phyloP scores from a whole-genome alignment of 2,329 filamentous ascomycete genomes.

The Chaetomium olivaceum region DNA sequence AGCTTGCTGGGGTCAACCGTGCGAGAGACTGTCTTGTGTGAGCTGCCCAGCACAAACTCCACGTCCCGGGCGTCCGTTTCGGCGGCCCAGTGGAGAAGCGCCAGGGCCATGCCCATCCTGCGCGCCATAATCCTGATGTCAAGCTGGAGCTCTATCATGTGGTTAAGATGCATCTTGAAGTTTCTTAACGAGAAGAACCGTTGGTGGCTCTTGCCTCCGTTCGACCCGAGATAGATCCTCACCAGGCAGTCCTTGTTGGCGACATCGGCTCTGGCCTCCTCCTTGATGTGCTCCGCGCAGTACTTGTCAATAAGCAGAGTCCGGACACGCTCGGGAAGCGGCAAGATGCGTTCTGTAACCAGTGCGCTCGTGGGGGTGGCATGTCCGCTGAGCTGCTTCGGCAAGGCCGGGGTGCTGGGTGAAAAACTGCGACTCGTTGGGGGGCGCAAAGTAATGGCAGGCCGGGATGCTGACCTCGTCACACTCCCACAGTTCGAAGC shows the following conservation, averaged over 20 bases:
- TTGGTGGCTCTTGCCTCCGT: background rate
- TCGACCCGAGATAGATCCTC: background rate
- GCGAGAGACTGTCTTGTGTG: background rate
- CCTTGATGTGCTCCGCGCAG: background rate
- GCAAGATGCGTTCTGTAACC: slow-evolving; percentile 1
- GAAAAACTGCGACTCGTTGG: background rate
- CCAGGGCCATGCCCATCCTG: background rate
- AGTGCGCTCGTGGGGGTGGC: background rate
- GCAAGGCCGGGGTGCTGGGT: background rate
- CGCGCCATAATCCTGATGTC: background rate
- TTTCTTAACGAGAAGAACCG: background rate
- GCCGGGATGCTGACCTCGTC: slow-evolving; percentile 1
- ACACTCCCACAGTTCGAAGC: background rate
- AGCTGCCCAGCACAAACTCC: slow-evolving; percentile 11
- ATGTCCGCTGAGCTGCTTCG: background rate
- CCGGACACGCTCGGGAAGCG: background rate
- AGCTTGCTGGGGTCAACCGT: background rate
- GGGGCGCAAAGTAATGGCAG: slow-evolving; percentile 5
- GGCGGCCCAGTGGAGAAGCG: slow-evolving; percentile 4
- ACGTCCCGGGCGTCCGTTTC: slow-evolving; percentile 7
- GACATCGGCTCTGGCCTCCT: background rate
- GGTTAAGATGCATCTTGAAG: slow-evolving; percentile 1
- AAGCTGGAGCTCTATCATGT: background rate
- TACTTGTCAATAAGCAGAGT: background rate
- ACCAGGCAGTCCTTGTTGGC: slow-evolving; percentile 4